A percentile compares a stretch with the other conserved stretches of the same genome.
These are phyloP conservation scores for Neofusicoccum sp. DNA, from an alignment of 2,329 filamentous ascomycete genomes.

Conservation along the genomic window DNA sequence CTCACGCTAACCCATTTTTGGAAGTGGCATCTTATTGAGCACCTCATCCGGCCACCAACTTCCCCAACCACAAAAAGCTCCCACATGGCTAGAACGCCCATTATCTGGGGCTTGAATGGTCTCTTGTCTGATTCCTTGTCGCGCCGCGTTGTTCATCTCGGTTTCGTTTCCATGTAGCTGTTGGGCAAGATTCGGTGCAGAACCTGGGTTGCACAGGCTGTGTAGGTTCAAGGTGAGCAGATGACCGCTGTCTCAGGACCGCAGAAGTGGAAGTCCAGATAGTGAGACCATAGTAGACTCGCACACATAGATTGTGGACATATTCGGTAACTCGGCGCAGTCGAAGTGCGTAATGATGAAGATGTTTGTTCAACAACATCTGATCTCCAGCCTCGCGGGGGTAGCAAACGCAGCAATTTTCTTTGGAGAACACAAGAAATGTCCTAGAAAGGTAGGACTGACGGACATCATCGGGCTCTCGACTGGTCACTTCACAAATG, in stretches of 20 bases:
- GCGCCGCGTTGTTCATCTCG: not conserved
- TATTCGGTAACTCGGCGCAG: not conserved
- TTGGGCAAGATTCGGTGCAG: too few species aligned
- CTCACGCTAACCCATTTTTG: not conserved
- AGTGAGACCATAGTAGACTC: too few species aligned
- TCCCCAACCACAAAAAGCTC: not conserved
- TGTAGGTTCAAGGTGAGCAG: too few species aligned
- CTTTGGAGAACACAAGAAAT: not conserved
- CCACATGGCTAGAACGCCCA: not conserved
- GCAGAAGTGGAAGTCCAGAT: too few species aligned
- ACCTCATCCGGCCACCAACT: slow-evolving; percentile 22
- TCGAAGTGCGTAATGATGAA: not conserved
- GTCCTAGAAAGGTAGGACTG: not conserved
- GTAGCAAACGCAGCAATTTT: too few species aligned
- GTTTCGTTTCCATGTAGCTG: too few species aligned
- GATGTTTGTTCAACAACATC: not conserved
- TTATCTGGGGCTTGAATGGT: not conserved
- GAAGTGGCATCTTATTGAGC: slow-evolving; percentile 22
- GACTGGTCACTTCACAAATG: not conserved
- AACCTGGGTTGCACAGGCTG: too few species aligned
- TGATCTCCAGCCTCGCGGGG: not conserved
- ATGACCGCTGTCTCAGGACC: too few species aligned
- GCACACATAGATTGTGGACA: not conserved
- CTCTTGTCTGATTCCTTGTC: not conserved
- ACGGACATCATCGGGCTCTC: not conserved